phyloP scores from a whole-genome alignment of 306 rosid genomes.

The Prunus dulcis region DNA sequence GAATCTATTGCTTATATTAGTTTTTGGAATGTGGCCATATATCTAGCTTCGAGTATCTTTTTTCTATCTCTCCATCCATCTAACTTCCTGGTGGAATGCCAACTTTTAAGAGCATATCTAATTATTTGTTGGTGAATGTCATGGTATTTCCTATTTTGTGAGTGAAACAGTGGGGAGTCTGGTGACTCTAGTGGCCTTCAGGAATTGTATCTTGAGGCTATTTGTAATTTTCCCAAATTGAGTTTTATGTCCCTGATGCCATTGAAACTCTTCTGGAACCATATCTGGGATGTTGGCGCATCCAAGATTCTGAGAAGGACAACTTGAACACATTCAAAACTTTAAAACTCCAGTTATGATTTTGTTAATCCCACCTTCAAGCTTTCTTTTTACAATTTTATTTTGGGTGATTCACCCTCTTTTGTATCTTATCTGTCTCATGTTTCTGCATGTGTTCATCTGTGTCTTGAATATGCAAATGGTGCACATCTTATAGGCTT shows the following conservation, averaged over 20 bases:
- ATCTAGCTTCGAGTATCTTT: neutral
- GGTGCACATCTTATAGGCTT: neutral
- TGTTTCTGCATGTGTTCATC: neutral
- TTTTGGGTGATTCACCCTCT: neutral
- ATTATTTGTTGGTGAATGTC: neutral
- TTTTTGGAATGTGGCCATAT: neutral
- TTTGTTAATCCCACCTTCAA: neutral
- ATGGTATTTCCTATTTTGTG: neutral
- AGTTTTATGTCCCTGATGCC: neutral
- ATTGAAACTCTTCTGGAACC: neutral
- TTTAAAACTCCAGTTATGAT: neutral
- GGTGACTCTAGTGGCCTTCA: neutral
- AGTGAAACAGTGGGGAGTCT: neutral
- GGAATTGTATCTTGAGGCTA: neutral
- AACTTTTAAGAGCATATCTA: neutral
- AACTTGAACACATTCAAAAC: neutral
- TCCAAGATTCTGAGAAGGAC: neutral
- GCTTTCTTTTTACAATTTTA: neutral
- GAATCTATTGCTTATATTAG: neutral
- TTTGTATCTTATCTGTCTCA: conserved; percentile 5
- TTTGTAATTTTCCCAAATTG: neutral
- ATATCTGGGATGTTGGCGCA: neutral
- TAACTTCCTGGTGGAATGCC: neutral
- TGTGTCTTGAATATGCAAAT: neutral
- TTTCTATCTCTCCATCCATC: neutral